Base-by-base conservation (phyloP, 2,329 filamentous ascomycete genomes). In the Diaporthe destruens region DNA sequence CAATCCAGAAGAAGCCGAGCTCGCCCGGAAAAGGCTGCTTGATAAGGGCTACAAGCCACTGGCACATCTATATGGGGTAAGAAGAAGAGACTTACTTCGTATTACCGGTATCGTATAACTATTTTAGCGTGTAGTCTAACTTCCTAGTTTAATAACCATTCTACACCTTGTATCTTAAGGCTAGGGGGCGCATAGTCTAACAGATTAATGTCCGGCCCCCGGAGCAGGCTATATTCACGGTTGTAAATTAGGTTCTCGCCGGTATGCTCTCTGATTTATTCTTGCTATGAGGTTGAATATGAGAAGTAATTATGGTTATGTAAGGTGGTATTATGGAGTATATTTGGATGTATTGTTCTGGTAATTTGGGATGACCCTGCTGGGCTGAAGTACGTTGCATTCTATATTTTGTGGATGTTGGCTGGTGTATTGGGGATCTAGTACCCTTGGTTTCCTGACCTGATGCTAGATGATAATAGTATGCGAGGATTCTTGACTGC, bases 401-500 rank as follows among this genome's bases (percentile, higher is more conserved):
- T 72, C 20, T 75, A 74, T 47, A 65, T 74, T 12, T 72, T 74
- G 2, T 75, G 56, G 29, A 74, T 71, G 29, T 61, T 70, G 16
- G 74, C 74, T 8, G 75, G 75, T 25, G 74, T 75, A 6, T 72
- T 74, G 0, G 75, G 75, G 6, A 71, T 76, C 23, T 76, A 74
- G 25, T 76, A 75, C 25, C 74, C 75, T 44, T 67, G 79, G 79
- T 77, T 75, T 36, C 76, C 77, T 9, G 76, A 77, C 20, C 57
- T 77, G 36, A 78, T 79, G 71, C 75, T 74, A 11, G 74, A 75
- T 23, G 76, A 77, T 23, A 75, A 77, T 49, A 76, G 76, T 70
- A 79, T 79, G 77, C 70, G 76, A 67, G 74, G 76, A 3, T 69
- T 74, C 71, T 68, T 75, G 70, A 75, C 74, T 3, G 74, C 75